A percentile compares a stretch with the other conserved stretches of the same genome.
These are phyloP conservation scores for Thielaviopsis ethacetica DNA, from an alignment of 2,329 filamentous ascomycete species.

Conservation along the genomic window DNA sequence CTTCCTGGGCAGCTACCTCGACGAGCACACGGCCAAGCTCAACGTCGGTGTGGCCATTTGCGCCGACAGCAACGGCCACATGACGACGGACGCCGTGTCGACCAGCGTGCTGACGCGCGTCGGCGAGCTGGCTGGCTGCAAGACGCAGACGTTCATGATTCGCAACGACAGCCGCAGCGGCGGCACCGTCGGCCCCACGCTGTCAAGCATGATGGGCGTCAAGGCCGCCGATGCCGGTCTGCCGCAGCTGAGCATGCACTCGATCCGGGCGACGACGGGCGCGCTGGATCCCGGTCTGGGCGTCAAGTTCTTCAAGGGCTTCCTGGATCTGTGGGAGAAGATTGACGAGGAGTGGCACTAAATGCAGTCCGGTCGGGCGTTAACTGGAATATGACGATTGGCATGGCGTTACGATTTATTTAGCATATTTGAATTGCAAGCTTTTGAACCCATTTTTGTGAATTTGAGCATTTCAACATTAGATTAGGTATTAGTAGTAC, in stretches of 20 bases:
- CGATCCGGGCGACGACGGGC: constrained; percentile 76
- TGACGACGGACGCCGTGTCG: constrained; percentile 84
- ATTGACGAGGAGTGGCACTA: constrained; percentile 67
- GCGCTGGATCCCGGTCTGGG: constrained; percentile 74
- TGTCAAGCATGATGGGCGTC: constrained; percentile 66
- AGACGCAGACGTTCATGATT: constrained; percentile 83
- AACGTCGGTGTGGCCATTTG: constrained; percentile 75
- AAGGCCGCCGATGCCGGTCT: constrained; percentile 76
- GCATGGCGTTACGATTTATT: no score
- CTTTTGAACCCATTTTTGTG: no score
- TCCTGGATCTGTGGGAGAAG: constrained; percentile 71
- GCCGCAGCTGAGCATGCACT: constrained; percentile 88
- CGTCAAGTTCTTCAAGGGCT: constrained; percentile 75
- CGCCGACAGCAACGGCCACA: constrained; percentile 79
- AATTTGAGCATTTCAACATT: no score
- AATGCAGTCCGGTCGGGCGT: no score
- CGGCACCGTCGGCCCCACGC: constrained; percentile 88
- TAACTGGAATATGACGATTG: not conserved
- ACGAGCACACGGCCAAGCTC: constrained; percentile 70
- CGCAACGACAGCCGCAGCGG: constrained; percentile 79
- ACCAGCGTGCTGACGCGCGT: constrained; percentile 65
- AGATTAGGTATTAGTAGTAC: no score
- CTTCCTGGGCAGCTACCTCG: constrained; percentile 69
- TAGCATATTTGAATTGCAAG: no score
- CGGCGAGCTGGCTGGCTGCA: constrained; percentile 54